These are phyloP conservation scores for Aspergillus luchuensis DNA, from an alignment of 2,329 filamentous ascomycete genomes.

Conservation along the genomic window DNA sequence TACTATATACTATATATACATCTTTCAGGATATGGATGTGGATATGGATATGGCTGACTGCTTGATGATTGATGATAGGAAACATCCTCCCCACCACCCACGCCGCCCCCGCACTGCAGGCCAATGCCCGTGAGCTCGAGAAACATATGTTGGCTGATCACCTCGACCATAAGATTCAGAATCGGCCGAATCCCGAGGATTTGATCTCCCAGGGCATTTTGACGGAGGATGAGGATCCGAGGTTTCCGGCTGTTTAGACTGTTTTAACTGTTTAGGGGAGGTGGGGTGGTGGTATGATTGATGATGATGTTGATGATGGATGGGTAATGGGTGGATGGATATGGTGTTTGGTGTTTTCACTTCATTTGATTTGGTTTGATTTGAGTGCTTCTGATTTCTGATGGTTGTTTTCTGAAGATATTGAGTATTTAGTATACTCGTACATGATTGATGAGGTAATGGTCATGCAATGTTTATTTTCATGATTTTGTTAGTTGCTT, in stretches of 20 bases:
- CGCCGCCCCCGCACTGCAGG: slow-evolving; percentile 76
- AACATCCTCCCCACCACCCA: slow-evolving; percentile 68
- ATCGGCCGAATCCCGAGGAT: slow-evolving; percentile 73
- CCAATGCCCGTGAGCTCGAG: slow-evolving; percentile 80
- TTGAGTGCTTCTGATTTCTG: not conserved
- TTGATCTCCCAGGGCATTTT: slow-evolving; percentile 80
- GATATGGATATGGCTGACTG: no score
- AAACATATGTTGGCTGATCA: slow-evolving; percentile 85
- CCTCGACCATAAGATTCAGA: slow-evolving; percentile 82
- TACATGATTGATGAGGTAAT: not conserved
- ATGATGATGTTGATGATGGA: not conserved
- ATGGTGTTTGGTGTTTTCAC: not conserved
- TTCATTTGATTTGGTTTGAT: not conserved
- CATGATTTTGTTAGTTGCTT: not conserved
- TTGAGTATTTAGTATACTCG: no score
- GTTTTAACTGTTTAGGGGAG: not conserved
- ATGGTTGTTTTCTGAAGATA: not conserved
- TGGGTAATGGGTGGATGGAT: not conserved
- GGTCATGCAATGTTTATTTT: not conserved
- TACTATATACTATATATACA: not conserved
- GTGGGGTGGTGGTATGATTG: not conserved
- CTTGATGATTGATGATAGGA: not conserved
- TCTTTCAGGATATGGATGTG: no score
- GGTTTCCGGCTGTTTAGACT: slow-evolving; percentile 19
- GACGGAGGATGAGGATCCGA: slow-evolving; percentile 60